Base-by-base conservation (phyloP, 1,139 yeast genomes). In the Yamadazyma sp. region DNA sequence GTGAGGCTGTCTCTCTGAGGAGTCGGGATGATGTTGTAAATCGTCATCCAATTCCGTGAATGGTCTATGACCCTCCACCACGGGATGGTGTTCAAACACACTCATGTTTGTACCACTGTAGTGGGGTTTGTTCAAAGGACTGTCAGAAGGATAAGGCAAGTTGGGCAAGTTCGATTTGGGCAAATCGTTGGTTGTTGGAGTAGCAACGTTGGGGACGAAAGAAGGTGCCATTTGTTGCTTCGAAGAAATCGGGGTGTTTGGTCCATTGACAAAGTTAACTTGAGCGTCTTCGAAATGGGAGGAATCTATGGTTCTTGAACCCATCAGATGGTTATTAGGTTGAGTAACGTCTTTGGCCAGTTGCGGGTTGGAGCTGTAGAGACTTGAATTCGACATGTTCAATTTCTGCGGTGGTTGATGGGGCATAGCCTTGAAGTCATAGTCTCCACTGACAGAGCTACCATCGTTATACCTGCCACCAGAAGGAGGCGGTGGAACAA, bases 41-140 rank as follows among this genome's bases (percentile, higher is more conserved):
- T 64, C 66, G 47, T 69, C 76, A 29, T 59, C 65, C 43, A 70
- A 49, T 46, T 70, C 75, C 10, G 75, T 69, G 44, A 70, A 70
- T n/a, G 75, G 76, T 47, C 66, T 64, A 50, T 70, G 76, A 7
- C 75, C 76, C 43, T 70, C 75, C 3, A 69, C 75, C 45, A 60
- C 69, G 2, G 75, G 73, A 44, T 69, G 75, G 45, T 69, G 75
- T 47, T 69, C 75, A 53, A 70, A 70, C 4, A 69, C 76, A 32
- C 59, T 52, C 44, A 46, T 44, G 34, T 44, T 43, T 16, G 55
- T 50, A 10, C 55, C 51, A 30, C 47, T 44, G 38, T 54, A 55
- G 27, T 54, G 51, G 6, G 57, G 54, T 34, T 48, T 48, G 36
- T 50, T 48, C 33, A 55, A 43, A 5, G 58, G 51, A 31, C 47